Conservation (phyloP, 1,284 basidiomycete species). For the Veloboletus limbatus region DNA sequence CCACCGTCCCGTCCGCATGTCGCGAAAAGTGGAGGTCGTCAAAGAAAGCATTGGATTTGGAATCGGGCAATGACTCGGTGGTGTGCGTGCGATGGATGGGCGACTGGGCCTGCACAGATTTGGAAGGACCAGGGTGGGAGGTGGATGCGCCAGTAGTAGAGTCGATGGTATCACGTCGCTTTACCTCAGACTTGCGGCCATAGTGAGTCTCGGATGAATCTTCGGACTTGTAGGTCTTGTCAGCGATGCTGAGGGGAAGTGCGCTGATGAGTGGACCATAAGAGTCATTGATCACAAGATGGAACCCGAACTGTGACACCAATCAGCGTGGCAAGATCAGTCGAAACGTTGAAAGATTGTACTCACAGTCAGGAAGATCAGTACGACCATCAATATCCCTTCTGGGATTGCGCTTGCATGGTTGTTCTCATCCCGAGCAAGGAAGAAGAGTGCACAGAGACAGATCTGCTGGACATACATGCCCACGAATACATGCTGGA, state of each 20-base stretch:
- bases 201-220: constrained; percentile 28
- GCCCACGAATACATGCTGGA: constrained; percentile 92
- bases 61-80: constrained; percentile 3
- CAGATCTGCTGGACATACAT: constrained; percentile 82
- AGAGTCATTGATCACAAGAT: constrained; percentile 66
- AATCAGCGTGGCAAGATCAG: constrained; percentile 4
- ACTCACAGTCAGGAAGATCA: constrained; percentile 78
- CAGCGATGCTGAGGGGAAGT: constrained; percentile 77
- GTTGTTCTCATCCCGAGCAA: constrained; percentile 54
- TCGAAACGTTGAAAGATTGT: not conserved
- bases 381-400: constrained; percentile 78
- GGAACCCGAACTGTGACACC: constrained; percentile 55
- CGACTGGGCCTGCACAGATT: not conserved
- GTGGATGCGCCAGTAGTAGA: constrained; percentile 8
- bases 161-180: constrained; percentile 14
- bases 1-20: constrained; percentile 20
- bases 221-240: constrained; percentile 51
- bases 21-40: constrained; percentile 27
- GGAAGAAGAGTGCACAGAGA: constrained; percentile 85
- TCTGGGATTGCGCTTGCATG: constrained; percentile 64
- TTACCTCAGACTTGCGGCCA: constrained; percentile 15
- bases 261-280: constrained; percentile 62
- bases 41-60: constrained; percentile 9
- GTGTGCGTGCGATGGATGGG: constrained; percentile 1
- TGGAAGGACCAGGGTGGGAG: constrained; percentile 10